Conservation (phyloP, 2,329 filamentous ascomycete species). For the Purpureocillium lavendulum region DNA sequence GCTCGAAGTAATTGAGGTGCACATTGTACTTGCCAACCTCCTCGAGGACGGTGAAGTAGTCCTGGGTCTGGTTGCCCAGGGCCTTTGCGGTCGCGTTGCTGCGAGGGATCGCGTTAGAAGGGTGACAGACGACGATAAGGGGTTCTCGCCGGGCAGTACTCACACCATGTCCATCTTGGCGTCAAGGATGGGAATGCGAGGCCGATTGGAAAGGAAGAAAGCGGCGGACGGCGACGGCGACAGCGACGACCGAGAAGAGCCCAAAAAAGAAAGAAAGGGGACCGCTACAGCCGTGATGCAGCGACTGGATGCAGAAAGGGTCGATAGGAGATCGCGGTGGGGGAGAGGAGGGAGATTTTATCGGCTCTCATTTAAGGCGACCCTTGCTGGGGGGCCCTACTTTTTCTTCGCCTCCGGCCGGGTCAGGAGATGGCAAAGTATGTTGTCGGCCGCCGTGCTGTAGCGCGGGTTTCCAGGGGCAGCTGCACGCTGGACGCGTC, state of each 20-base stretch:
- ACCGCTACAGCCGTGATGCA: neutral
- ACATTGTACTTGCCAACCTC: conserved; percentile 68
- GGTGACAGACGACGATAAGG: conserved; percentile 11
- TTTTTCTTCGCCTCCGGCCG: too few species aligned
- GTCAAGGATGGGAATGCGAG: neutral
- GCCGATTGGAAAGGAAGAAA: neutral
- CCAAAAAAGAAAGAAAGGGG: conserved; percentile 1
- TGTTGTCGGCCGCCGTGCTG: too few species aligned
- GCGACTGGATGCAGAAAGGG: conserved; percentile 1
- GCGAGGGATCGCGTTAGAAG: conserved; percentile 11
- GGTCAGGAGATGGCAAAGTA: too few species aligned
- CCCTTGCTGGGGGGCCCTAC: too few species aligned
- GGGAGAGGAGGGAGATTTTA: conserved; percentile 4
- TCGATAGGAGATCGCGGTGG: conserved; percentile 2
- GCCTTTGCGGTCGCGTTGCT: conserved; percentile 44
- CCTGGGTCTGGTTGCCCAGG: conserved; percentile 36
- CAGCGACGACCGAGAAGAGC: neutral
- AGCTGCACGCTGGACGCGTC: too few species aligned
- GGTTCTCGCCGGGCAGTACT: conserved; percentile 11
- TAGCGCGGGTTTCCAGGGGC: too few species aligned
- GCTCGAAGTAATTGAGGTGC: conserved; percentile 77
- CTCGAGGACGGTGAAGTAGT: conserved; percentile 51
- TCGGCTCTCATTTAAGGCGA: conserved; percentile 1
- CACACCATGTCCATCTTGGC: conserved; percentile 25
- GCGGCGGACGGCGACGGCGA: neutral